A percentile compares a stretch with the other conserved stretches of the same genome.
These are phyloP conservation scores for Picochlorum sp. DNA, from an alignment of 139 green algal species.

Conservation along the genomic window DNA sequence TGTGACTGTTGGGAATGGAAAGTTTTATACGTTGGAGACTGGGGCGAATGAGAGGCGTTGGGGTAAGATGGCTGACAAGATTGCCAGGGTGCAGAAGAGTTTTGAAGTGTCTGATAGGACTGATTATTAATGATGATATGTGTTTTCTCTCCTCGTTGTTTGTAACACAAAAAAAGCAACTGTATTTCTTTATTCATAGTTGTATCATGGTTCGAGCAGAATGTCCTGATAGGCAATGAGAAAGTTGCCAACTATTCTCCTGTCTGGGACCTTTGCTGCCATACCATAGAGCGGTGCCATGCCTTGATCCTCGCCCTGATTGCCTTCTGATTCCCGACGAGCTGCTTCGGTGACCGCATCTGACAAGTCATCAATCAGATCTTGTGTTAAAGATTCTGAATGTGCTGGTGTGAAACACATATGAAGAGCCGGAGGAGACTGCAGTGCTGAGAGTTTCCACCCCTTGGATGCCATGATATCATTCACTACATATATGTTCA, in stretches of 20 bases:
- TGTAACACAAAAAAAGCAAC: not conserved
- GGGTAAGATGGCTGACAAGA: constrained; percentile 79
- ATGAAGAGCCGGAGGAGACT: constrained; percentile 74
- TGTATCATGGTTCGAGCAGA: constrained; percentile 47
- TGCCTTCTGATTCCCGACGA: not conserved
- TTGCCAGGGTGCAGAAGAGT: constrained; percentile 46
- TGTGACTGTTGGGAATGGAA: constrained; percentile 68
- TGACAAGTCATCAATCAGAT: constrained; percentile 37
- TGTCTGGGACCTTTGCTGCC: constrained; percentile 60
- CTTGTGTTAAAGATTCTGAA: constrained; percentile 11
- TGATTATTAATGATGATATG: constrained; percentile 10
- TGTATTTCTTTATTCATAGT: too few species aligned
- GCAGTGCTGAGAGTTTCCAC: constrained; percentile 85
- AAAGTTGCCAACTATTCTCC: constrained; percentile 69
- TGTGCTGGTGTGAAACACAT: constrained; percentile 86
- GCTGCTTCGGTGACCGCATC: constrained; percentile 14
- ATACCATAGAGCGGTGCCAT: constrained; percentile 78
- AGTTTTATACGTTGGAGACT: constrained; percentile 90
- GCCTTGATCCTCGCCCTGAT: constrained; percentile 28
- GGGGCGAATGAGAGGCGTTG: constrained; percentile 85
- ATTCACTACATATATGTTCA: constrained; percentile 80
- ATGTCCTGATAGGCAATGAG: constrained; percentile 75
- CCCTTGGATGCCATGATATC: constrained; percentile 61
- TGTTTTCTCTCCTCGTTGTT: not conserved
- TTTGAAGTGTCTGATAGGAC: constrained; percentile 8